Evolutionary conservation across 2,329 filamentous ascomycete genomes (phyloP).

Genomic region (Cyphellophora attinorum): DNA sequence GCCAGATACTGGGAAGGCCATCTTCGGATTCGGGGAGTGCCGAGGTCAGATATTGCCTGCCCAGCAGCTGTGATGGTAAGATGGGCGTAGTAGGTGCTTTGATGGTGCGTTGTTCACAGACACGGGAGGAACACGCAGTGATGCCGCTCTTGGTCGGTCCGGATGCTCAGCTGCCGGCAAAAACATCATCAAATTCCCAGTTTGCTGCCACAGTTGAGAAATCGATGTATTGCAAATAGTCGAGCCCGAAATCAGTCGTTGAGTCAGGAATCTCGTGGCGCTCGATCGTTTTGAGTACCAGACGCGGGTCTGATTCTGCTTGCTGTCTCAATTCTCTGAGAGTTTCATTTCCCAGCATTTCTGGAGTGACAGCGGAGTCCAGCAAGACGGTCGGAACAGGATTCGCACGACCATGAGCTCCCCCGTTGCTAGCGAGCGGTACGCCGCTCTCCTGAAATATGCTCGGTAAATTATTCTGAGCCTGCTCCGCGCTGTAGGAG

Average conservation of each 20-base stretch:
- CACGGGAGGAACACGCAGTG: too few species aligned
- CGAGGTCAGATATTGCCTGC: conserved; percentile 7
- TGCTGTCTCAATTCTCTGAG: conserved; percentile 5
- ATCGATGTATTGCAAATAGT: neutral
- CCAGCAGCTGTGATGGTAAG: neutral
- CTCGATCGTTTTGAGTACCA: conserved; percentile 6
- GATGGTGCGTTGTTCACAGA: too few species aligned
- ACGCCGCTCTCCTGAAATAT: neutral
- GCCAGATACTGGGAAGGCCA: conserved; percentile 3
- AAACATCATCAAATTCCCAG: neutral
- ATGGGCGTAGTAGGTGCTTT: neutral
- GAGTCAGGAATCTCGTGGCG: conserved; percentile 2
- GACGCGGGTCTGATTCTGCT: conserved; percentile 3
- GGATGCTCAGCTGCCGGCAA: neutral
- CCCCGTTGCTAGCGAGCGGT: neutral
- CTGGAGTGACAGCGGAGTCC: conserved; percentile 1
- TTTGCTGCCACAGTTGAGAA: neutral
- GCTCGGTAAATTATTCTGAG: neutral
- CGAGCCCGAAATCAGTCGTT: neutral
- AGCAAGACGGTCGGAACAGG: conserved; percentile 1
- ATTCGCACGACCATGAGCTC: neutral
- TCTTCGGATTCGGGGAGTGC: conserved; percentile 8
- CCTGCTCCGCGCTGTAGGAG: neutral
- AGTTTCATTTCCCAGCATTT: conserved; percentile 6
- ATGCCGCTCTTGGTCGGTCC: too few species aligned